A percentile compares a stretch with the other conserved stretches of the same genome.
phyloP scores from a whole-genome alignment of 805 yeast species.

The Nakazawaea populi region DNA sequence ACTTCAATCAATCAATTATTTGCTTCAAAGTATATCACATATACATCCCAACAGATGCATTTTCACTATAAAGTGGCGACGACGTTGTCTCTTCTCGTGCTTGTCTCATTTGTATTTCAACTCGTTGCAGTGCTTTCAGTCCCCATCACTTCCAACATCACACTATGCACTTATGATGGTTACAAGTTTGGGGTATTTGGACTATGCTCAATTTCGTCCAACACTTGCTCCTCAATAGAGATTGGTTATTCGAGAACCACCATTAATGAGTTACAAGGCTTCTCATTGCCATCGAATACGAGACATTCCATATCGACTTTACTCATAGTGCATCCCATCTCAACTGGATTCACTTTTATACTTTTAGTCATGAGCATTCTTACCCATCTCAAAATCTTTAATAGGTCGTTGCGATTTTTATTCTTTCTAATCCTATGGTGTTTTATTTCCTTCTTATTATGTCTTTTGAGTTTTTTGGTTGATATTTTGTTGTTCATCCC shows the following conservation, averaged over 20 bases:
- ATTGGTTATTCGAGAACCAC: constrained; percentile 37
- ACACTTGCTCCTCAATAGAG: constrained; percentile 31
- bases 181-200: constrained; percentile 69
- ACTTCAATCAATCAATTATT: too few relatives aligned
- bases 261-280: constrained; percentile 28
- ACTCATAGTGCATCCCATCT: constrained; percentile 62
- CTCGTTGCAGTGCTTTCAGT: constrained; percentile 53
- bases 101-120: constrained; percentile 51
- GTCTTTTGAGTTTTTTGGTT: constrained; percentile 70
- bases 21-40: not conserved
- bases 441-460: constrained; percentile 60
- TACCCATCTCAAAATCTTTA: constrained; percentile 29
- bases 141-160: constrained; percentile 46
- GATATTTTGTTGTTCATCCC: constrained; percentile 78
- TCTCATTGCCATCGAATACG: constrained; percentile 53
- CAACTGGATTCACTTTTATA: constrained; percentile 48
- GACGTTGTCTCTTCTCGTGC: constrained; percentile 23
- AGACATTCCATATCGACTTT: constrained; percentile 53
- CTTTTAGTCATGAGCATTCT: constrained; percentile 34
- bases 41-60: constrained; percentile 5
- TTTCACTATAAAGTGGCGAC: constrained; percentile 10
- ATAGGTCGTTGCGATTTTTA: constrained; percentile 34
- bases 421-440: constrained; percentile 52
- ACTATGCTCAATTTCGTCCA: constrained; percentile 35
- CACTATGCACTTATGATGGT: constrained; percentile 44